Conservation (phyloP, 805 yeast species). For the Hermanozyma aechmeae region DNA sequence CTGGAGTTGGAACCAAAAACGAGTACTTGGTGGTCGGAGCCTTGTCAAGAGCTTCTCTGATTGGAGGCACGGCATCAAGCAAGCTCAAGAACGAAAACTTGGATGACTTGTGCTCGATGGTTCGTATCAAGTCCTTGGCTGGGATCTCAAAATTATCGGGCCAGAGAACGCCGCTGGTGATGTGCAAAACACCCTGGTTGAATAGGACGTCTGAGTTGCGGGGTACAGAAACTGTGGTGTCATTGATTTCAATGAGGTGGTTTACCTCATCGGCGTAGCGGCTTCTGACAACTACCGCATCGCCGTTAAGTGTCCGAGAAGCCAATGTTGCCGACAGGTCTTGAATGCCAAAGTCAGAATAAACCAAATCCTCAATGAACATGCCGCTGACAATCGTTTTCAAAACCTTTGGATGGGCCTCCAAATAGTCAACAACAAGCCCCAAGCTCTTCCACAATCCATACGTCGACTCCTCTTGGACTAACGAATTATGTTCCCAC, state of each 20-base stretch:
- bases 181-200: constrained; percentile 79
- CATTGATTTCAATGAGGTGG: constrained; percentile 20
- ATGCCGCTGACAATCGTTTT: constrained; percentile 45
- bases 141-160: constrained; percentile 50
- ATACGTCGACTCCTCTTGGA: constrained; percentile 1
- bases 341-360: constrained; percentile 45
- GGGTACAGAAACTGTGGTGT: constrained; percentile 23
- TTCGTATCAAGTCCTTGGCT: constrained; percentile 43
- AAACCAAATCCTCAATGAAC: constrained; percentile 55
- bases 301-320: constrained; percentile 19
- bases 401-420: constrained; percentile 41
- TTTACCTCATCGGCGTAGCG: constrained; percentile 11
- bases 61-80: constrained; percentile 31
- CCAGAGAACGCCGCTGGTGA: constrained; percentile 44
- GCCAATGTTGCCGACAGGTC: constrained; percentile 8
- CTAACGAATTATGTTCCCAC: constrained; percentile 5
- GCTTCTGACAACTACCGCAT: constrained; percentile 14
- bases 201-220: constrained; percentile 60
- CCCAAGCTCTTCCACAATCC: constrained; percentile 59
- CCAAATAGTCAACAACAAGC: constrained; percentile 50
- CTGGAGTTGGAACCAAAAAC: constrained; percentile 61
- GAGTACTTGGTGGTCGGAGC: constrained; percentile 35
- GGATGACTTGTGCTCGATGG: constrained; percentile 36
- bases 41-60: constrained; percentile 26
- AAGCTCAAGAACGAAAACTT: constrained; percentile 33